phyloP scores from a whole-genome alignment of 1,284 basidiomycete species.

The Ganoderma sinense region DNA sequence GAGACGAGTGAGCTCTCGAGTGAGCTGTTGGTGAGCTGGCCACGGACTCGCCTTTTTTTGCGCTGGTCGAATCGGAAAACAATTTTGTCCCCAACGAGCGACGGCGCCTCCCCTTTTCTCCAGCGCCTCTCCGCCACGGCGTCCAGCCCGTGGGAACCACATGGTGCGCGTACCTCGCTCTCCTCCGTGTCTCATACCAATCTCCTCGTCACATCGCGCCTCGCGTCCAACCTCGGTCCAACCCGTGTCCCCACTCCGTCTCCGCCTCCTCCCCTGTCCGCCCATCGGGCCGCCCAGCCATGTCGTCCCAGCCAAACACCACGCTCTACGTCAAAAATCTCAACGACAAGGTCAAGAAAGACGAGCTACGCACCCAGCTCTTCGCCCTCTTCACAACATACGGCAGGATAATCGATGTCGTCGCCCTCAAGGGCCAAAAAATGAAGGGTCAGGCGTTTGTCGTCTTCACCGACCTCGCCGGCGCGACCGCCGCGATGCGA shows the following conservation, averaged over 20 bases:
- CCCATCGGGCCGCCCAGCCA: slow-evolving; percentile 17
- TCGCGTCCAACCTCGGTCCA: background rate
- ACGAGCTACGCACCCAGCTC: slow-evolving; percentile 86
- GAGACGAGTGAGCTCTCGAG: background rate
- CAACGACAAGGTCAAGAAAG: slow-evolving; percentile 94
- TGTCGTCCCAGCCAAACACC: slow-evolving; percentile 73
- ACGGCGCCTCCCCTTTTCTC: slow-evolving; percentile 14
- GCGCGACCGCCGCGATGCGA: slow-evolving; percentile 90
- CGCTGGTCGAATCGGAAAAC: slow-evolving; percentile 23
- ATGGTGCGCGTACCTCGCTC: background rate
- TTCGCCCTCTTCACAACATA: slow-evolving; percentile 93
- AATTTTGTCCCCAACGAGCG: slow-evolving; percentile 15
- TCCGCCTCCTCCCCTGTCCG: background rate
- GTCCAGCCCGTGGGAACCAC: background rate
- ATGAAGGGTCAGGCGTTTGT: slow-evolving; percentile 98
- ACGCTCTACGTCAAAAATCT: slow-evolving; percentile 96
- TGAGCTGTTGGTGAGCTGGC: too few relatives aligned
- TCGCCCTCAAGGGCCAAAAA: slow-evolving; percentile 88
- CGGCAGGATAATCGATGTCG: slow-evolving; percentile 92
- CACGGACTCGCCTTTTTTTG: slow-evolving; percentile 23
- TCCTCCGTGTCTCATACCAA: slow-evolving; percentile 10
- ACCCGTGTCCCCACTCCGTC: background rate
- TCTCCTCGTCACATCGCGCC: slow-evolving; percentile 18
- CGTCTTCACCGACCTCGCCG: slow-evolving; percentile 90
- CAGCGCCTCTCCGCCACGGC: slow-evolving; percentile 8